phyloP scores from a whole-genome alignment of 495 filamentous ascomycete species.

The Talaromyces stipitatus region DNA sequence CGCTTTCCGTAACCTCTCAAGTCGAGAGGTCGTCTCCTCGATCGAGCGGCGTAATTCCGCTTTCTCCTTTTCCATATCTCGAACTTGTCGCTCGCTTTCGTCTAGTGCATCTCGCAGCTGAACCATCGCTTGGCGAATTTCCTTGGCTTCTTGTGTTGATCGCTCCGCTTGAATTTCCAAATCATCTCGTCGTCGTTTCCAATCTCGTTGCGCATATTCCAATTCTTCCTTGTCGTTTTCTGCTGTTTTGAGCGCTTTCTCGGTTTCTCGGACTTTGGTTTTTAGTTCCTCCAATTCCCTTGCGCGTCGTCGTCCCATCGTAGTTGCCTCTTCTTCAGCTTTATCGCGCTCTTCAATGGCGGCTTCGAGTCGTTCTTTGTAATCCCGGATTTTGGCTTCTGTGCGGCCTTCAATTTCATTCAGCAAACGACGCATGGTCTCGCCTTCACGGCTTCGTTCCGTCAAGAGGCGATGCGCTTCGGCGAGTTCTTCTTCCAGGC shows the following conservation, averaged over 20 bases:
- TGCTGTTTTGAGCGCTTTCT: constrained; percentile 62
- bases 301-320: constrained; percentile 62
- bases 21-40: constrained; percentile 65
- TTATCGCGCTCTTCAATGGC: constrained; percentile 88
- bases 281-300: constrained; percentile 85
- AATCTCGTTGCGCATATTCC: constrained; percentile 61
- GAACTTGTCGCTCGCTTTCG: constrained; percentile 75
- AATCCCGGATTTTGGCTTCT: constrained; percentile 73
- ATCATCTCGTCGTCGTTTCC: constrained; percentile 64
- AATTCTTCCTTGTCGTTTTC: constrained; percentile 64
- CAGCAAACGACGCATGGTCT: constrained; percentile 88
- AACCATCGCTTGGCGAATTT: constrained; percentile 69
- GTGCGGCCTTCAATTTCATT: constrained; percentile 79
- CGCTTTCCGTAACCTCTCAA: constrained; percentile 75
- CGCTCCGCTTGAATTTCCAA: constrained; percentile 61
- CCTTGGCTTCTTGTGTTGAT: constrained; percentile 61
- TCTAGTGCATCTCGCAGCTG: constrained; percentile 75
- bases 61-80: constrained; percentile 74
- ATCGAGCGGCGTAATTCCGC: constrained; percentile 63
- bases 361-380: constrained; percentile 81
- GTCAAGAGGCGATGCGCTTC: constrained; percentile 83
- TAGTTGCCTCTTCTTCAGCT: constrained; percentile 82
- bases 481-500: constrained; percentile 85
- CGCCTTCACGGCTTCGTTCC: constrained; percentile 88
- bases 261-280: constrained; percentile 67